Evolutionary conservation across 2,329 filamentous ascomycete genomes (phyloP).

Genomic region (Trichoderma koningiopsis): DNA sequence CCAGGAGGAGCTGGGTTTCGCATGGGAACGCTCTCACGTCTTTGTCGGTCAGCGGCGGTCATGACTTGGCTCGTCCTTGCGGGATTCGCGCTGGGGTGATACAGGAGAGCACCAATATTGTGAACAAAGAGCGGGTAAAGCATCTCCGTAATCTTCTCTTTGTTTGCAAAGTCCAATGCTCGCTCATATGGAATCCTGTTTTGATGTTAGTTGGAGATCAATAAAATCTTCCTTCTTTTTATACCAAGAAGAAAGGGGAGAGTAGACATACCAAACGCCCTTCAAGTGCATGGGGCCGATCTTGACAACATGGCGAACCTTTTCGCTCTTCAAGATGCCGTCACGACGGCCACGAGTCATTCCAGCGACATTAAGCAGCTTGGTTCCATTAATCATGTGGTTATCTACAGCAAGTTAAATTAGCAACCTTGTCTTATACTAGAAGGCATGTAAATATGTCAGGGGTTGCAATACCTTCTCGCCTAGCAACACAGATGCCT

Average conservation of each 20-base stretch:
- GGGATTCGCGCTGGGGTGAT: constrained; percentile 83
- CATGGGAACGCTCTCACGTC: constrained; percentile 69
- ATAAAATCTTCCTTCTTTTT: neutral
- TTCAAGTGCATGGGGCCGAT: constrained; percentile 99
- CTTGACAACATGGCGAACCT: constrained; percentile 94
- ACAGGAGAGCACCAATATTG: constrained; percentile 90
- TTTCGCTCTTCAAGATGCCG: constrained; percentile 97
- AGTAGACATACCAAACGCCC: constrained; percentile 80
- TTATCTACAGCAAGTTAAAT: constrained; percentile 65
- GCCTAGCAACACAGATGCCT: constrained; percentile 89
- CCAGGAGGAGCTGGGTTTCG: constrained; percentile 57
- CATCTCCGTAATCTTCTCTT: constrained; percentile 97
- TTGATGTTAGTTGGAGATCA: constrained; percentile 31
- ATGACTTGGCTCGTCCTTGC: constrained; percentile 81
- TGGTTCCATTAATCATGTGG: constrained; percentile 99
- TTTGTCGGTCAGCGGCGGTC: constrained; percentile 78
- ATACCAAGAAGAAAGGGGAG: neutral
- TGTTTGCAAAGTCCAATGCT: constrained; percentile 98
- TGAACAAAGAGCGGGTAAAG: constrained; percentile 96
- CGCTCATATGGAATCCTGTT: constrained; percentile 94
- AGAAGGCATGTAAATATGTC: neutral
- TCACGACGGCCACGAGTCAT: constrained; percentile 97
- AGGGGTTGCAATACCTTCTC: constrained; percentile 69
- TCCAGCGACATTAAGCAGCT: constrained; percentile 92
- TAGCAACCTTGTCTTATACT: neutral